Conservation (phyloP, 768 basidiomycete genomes). For the Tulasnella sp. region DNA sequence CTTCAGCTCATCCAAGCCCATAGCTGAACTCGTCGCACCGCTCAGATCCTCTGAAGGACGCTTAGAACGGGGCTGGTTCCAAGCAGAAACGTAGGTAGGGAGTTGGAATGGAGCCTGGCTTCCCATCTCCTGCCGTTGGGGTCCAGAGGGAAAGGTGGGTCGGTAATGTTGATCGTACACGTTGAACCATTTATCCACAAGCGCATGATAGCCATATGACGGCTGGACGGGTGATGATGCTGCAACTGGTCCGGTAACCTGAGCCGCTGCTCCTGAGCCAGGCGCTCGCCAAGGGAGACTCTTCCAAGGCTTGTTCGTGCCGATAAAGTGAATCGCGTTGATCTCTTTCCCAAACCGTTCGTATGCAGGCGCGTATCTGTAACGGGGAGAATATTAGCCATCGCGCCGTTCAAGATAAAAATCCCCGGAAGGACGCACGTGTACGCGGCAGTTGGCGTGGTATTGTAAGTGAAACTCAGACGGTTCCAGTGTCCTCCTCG, state of each 20-base stretch:
- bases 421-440: conserved; percentile 47
- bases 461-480: conserved; percentile 96
- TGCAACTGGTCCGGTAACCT: conserved; percentile 7
- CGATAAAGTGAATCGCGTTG: conserved; percentile 86
- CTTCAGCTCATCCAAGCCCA: conserved; percentile 56
- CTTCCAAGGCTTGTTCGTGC: conserved; percentile 91
- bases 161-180: conserved; percentile 86
- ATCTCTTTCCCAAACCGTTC: conserved; percentile 84
- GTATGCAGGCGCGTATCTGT: conserved; percentile 92
- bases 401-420: conserved; percentile 16
- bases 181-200: conserved; percentile 83
- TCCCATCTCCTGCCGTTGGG: conserved; percentile 29
- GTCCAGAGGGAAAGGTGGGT: conserved; percentile 32
- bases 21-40: conserved; percentile 17
- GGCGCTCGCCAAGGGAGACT: conserved; percentile 59
- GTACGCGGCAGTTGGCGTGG: conserved; percentile 93
- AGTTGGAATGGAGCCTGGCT: conserved; percentile 39
- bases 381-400: conserved; percentile 13
- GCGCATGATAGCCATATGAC: conserved; percentile 64
- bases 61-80: conserved; percentile 33
- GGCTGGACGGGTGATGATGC: conserved; percentile 26
- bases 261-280: conserved; percentile 28
- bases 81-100: conserved; percentile 57
- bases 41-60: background rate
- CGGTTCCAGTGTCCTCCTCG: conserved; percentile 76